phyloP scores from a whole-genome alignment of 2,329 filamentous ascomycete genomes.

The Aspergillus transmontanensis region DNA sequence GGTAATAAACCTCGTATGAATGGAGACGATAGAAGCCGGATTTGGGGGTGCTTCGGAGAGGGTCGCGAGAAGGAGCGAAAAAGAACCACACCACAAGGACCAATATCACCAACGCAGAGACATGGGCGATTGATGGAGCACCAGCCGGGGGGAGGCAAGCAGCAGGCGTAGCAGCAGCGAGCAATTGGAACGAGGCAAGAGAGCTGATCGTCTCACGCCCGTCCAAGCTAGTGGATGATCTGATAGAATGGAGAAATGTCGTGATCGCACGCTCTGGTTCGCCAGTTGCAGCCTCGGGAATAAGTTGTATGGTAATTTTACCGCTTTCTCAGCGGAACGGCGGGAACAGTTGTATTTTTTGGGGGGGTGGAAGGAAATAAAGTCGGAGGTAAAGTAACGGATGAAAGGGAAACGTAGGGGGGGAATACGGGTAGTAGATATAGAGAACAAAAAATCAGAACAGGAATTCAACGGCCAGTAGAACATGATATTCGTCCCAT shows the following conservation, averaged over 20 bases:
- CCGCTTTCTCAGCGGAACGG: constrained; percentile 20
- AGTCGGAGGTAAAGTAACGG: background rate
- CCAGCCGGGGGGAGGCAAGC: constrained; percentile 10
- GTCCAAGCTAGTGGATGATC: constrained; percentile 38
- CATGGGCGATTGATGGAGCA: background rate
- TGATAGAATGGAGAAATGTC: constrained; percentile 49
- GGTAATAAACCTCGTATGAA: background rate
- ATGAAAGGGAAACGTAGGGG: background rate
- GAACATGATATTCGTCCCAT: background rate
- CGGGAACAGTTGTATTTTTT: background rate
- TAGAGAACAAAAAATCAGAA: background rate
- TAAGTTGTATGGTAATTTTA: constrained; percentile 16
- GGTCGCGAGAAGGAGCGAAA: constrained; percentile 12
- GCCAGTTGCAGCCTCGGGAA: constrained; percentile 23
- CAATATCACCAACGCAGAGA: constrained; percentile 13
- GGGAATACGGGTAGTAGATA: background rate
- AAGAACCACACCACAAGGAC: constrained; percentile 11
- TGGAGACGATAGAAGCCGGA: constrained; percentile 6
- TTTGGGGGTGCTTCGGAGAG: constrained; percentile 2
- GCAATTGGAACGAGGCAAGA: background rate
- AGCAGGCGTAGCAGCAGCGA: constrained; percentile 8
- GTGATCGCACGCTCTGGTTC: constrained; percentile 40
- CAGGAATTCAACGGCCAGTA: background rate
- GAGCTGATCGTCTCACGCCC: constrained; percentile 27
- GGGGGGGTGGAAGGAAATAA: background rate